Evolutionary conservation across 1,284 basidiomycete species (phyloP).

Genomic region (Rhodofomes roseus): DNA sequence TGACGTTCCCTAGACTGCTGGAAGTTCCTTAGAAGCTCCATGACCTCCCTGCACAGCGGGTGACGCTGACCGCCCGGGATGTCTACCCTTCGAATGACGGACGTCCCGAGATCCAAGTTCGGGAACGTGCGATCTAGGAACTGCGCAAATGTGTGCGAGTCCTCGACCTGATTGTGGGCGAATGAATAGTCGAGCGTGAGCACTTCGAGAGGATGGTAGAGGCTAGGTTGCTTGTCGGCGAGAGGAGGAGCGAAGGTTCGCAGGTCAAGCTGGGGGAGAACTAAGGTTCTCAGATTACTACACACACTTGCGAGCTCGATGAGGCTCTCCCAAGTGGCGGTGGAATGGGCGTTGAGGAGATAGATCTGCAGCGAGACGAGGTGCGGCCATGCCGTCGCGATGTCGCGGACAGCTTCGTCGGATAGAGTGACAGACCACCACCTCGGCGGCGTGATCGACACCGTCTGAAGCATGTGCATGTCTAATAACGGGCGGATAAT

Average conservation of each 20-base stretch:
- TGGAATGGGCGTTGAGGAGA: background rate
- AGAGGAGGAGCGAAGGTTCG: background rate
- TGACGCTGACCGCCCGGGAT: background rate
- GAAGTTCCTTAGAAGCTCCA: background rate
- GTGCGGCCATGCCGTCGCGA: background rate
- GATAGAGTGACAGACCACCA: background rate
- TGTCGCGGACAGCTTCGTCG: background rate
- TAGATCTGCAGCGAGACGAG: background rate
- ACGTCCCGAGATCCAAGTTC: background rate
- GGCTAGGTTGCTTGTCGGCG: background rate
- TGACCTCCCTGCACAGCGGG: background rate
- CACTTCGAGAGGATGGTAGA: background rate
- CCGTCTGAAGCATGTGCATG: background rate
- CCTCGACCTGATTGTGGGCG: background rate
- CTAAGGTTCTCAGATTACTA: background rate
- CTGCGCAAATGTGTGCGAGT: background rate
- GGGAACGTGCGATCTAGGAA: constrained; percentile 6
- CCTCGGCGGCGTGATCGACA: background rate
- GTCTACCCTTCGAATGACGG: background rate
- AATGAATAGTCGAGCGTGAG: background rate
- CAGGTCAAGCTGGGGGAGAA: background rate
- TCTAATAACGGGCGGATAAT: background rate
- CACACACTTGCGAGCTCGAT: background rate
- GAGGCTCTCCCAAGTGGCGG: background rate
- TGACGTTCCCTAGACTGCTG: background rate